Conservation (phyloP, 116 monocot genomes). For the Phalaenopsis hybrid region DNA sequence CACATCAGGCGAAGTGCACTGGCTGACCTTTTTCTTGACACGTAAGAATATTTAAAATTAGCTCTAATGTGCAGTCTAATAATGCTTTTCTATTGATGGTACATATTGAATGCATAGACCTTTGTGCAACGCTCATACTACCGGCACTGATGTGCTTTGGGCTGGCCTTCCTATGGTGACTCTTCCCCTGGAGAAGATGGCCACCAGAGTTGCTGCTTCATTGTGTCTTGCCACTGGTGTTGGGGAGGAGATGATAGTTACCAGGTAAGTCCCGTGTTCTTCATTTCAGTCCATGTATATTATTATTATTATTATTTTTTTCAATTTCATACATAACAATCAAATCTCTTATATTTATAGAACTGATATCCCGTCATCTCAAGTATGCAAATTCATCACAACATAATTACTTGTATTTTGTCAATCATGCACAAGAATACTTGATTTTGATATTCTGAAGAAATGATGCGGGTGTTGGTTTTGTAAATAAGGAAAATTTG, state of each 20-base stretch:
- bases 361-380: too few species aligned
- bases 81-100: background rate
- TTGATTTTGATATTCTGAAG: too few species aligned
- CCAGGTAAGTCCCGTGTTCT: constrained; percentile 31
- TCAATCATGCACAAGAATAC: too few species aligned
- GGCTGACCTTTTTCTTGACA: constrained; percentile 89
- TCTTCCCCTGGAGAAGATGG: constrained; percentile 92
- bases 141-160: constrained; percentile 92
- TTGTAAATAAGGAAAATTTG: too few species aligned
- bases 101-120: constrained; percentile 38
- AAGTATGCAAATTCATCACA: too few species aligned
- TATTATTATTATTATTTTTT: too few species aligned
- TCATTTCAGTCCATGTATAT: background rate
- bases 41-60: constrained; percentile 24
- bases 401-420: too few species aligned
- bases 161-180: constrained; percentile 96
- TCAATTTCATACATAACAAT: too few species aligned
- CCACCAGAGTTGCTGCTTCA: constrained; percentile 94
- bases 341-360: too few species aligned
- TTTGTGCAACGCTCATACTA: constrained; percentile 90
- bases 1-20: constrained; percentile 89
- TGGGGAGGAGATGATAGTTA: constrained; percentile 94
- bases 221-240: constrained; percentile 82
- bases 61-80: background rate
- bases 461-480: too few species aligned